These are phyloP conservation scores for Globisporangium irregulare DNA, from an alignment of 352 stramenopile genomes.

Conservation along the genomic window DNA sequence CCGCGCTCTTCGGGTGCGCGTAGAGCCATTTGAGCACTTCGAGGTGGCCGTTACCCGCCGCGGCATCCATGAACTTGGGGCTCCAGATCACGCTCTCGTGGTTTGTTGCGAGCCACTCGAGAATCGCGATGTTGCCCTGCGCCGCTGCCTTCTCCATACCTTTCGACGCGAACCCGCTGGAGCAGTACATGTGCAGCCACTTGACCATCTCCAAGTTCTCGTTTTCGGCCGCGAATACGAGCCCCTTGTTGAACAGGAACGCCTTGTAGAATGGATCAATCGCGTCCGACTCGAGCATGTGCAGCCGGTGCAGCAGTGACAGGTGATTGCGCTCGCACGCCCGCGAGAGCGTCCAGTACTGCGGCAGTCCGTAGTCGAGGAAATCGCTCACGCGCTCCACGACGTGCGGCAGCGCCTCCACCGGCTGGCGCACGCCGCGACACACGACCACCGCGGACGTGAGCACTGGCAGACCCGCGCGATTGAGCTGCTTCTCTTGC, in stretches of 20 bases:
- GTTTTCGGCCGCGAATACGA: slow-evolving; percentile 12
- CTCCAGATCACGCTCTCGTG: slow-evolving; percentile 16
- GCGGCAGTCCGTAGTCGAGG: slow-evolving; percentile 14
- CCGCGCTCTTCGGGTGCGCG: slow-evolving; percentile 10
- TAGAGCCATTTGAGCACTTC: slow-evolving; percentile 17
- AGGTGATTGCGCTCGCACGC: slow-evolving; percentile 16
- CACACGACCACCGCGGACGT: slow-evolving; percentile 13
- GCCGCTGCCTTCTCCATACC: slow-evolving; percentile 18
- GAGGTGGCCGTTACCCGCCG: slow-evolving; percentile 12
- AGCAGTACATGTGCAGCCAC: slow-evolving; percentile 21
- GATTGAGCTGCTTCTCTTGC: slow-evolving; percentile 5
- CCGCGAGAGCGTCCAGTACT: slow-evolving; percentile 14
- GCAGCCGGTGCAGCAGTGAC: slow-evolving; percentile 12
- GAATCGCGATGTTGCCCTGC: slow-evolving; percentile 8
- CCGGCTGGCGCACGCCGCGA: slow-evolving; percentile 7
- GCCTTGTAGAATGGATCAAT: slow-evolving; percentile 13
- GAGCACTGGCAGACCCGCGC: slow-evolving; percentile 10
- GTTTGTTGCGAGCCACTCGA: slow-evolving; percentile 13
- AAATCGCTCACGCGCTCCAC: slow-evolving; percentile 18
- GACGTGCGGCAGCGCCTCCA: slow-evolving; percentile 14
- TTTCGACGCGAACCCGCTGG: slow-evolving; percentile 9
- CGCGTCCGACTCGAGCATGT: neutral
- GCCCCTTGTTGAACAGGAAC: slow-evolving; percentile 9
- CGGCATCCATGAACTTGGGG: slow-evolving; percentile 15
- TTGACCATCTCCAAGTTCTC: slow-evolving; percentile 16